Conservation (phyloP, 805 yeast species). For the Zygotorulaspora chibaensis region DNA sequence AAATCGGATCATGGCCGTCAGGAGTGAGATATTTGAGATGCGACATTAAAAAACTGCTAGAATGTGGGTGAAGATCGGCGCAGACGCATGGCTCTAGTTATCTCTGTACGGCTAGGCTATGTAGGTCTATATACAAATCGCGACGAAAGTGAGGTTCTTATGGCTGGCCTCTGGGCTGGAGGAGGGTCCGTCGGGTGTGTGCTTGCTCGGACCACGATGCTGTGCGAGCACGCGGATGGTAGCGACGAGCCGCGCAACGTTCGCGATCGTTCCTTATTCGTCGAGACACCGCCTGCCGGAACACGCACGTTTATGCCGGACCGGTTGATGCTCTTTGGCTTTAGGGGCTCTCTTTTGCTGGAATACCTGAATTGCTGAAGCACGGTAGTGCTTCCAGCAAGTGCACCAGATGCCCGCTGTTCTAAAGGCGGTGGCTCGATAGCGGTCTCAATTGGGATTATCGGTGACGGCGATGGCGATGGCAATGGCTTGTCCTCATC, state of each 20-base stretch:
- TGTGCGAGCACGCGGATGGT: not conserved
- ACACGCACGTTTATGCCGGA: constrained; percentile 3
- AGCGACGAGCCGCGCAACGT: not conserved
- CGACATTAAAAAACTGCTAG: too few relatives aligned
- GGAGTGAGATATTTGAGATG: too few relatives aligned
- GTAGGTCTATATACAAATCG: constrained; percentile 20
- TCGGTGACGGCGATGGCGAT: too few relatives aligned
- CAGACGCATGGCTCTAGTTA: not conserved
- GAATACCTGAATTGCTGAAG: constrained; percentile 16
- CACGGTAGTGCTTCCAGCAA: constrained; percentile 2
- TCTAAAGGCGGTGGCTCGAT: too few relatives aligned
- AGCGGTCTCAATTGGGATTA: too few relatives aligned
- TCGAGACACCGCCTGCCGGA: not conserved
- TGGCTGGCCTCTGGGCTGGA: constrained; percentile 11
- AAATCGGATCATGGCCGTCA: not conserved
- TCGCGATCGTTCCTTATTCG: not conserved
- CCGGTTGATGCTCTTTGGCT: constrained; percentile 8
- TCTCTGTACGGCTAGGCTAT: constrained; percentile 1
- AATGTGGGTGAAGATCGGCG: not conserved
- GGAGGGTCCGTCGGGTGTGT: not conserved
- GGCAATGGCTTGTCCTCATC: not conserved
- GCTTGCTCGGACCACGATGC: constrained; percentile 7
- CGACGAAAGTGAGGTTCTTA: constrained; percentile 23
- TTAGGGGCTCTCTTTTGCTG: constrained; percentile 8
- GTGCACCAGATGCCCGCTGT: not conserved